Evolutionary conservation across 2,329 filamentous ascomycete species (phyloP).

Genomic region (Stachybotrys chlorohalonatus): DNA sequence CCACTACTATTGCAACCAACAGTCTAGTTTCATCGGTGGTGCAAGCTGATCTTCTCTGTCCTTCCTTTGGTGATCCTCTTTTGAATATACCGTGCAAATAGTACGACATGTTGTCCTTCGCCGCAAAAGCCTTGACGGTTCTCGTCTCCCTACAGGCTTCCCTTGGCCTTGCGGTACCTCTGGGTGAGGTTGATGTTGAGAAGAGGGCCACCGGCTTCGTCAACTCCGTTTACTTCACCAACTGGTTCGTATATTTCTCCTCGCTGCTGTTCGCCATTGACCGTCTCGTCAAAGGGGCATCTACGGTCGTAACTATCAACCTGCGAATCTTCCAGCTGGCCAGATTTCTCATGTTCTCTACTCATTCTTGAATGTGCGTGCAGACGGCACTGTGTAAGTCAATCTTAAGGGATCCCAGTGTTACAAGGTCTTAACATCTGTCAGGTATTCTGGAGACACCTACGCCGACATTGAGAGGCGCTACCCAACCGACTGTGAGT

Average conservation of each 20-base stretch:
- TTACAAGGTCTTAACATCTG: slow-evolving; percentile 1
- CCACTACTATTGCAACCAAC: background rate
- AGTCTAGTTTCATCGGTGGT: background rate
- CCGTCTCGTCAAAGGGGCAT: slow-evolving; percentile 44
- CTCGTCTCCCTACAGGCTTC: slow-evolving; percentile 15
- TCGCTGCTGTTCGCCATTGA: no score
- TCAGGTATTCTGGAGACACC: slow-evolving; percentile 53
- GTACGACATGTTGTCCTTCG: slow-evolving; percentile 14
- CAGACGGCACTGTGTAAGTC: slow-evolving; percentile 62
- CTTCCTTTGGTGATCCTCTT: background rate
- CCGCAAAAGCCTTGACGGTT: slow-evolving; percentile 15
- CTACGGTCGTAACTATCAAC: slow-evolving; percentile 66
- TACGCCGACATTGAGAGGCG: slow-evolving; percentile 68
- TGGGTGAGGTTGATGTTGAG: slow-evolving; percentile 5
- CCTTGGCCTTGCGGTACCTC: slow-evolving; percentile 11
- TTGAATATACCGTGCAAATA: background rate
- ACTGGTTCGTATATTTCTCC: slow-evolving; percentile 28
- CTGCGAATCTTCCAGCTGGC: slow-evolving; percentile 58
- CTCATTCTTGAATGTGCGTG: slow-evolving; percentile 67
- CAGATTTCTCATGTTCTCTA: slow-evolving; percentile 72
- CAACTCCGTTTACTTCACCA: slow-evolving; percentile 38
- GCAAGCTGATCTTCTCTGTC: slow-evolving; percentile 4
- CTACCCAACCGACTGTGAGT: slow-evolving; percentile 55
- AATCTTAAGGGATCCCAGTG: no score
- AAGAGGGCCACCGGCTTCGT: slow-evolving; percentile 12